Conservation (phyloP, 371 early-diverging fungal species). For the Mortierella sp. region DNA sequence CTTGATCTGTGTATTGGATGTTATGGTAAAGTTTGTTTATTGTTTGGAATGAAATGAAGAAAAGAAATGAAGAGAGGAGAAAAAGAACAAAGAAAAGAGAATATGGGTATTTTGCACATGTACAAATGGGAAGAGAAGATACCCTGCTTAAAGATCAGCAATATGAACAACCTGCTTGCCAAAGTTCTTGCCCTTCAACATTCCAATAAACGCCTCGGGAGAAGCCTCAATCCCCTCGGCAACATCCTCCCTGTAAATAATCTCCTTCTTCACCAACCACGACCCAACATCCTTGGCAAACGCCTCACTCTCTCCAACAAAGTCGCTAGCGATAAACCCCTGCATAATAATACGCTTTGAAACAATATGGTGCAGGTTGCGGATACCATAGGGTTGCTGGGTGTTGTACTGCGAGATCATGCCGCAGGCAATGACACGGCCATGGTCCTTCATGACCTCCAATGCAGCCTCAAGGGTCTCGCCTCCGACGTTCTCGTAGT, state of each 20-base stretch:
- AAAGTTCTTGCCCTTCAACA: slow-evolving; percentile 75
- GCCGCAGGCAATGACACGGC: slow-evolving; percentile 70
- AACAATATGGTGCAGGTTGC: slow-evolving; percentile 63
- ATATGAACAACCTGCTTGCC: slow-evolving; percentile 78
- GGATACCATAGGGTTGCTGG: slow-evolving; percentile 60
- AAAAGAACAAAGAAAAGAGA: too few relatives aligned
- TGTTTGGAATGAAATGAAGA: not conserved
- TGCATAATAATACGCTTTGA: slow-evolving; percentile 66
- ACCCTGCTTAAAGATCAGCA: slow-evolving; percentile 37
- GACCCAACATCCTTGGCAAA: slow-evolving; percentile 63
- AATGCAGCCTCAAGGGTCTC: slow-evolving; percentile 75
- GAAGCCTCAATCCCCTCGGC: slow-evolving; percentile 72
- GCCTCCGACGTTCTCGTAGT: slow-evolving; percentile 83
- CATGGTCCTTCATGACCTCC: slow-evolving; percentile 61
- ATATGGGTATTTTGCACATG: not conserved
- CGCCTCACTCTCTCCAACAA: slow-evolving; percentile 47
- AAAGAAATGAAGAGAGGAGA: not conserved
- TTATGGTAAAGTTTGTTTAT: not conserved
- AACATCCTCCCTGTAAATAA: slow-evolving; percentile 68
- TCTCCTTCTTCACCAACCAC: slow-evolving; percentile 63
- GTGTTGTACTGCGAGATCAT: slow-evolving; percentile 80
- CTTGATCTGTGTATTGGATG: not conserved
- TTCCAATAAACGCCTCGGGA: slow-evolving; percentile 71
- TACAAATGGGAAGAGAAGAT: not conserved
- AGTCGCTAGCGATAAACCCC: slow-evolving; percentile 69